These are phyloP conservation scores for Podochytrium sp. DNA, from an alignment of 192 early-diverging fungal genomes.

Conservation along the genomic window DNA sequence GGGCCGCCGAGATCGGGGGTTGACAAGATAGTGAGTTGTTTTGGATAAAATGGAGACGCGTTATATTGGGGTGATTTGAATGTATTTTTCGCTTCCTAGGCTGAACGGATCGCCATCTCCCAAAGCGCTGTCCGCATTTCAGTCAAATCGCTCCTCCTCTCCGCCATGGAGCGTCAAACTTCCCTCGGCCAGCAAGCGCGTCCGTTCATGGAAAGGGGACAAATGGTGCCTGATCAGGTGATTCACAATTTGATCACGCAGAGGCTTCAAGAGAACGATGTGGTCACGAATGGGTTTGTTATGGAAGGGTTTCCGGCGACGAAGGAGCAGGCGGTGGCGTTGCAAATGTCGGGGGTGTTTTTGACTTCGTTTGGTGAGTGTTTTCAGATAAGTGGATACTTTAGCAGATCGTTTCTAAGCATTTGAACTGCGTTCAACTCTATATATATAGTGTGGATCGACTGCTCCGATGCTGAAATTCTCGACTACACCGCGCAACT, in stretches of 20 bases:
- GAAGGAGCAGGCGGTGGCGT: slow-evolving; percentile 51
- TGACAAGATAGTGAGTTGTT: slow-evolving; percentile 13
- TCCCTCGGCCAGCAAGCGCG: slow-evolving; percentile 51
- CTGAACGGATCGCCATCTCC: slow-evolving; percentile 40
- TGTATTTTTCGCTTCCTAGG: slow-evolving; percentile 33
- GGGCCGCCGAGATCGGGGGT: slow-evolving; percentile 24
- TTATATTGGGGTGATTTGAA: no score
- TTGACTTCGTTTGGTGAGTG: slow-evolving; percentile 43
- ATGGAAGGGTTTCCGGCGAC: slow-evolving; percentile 59
- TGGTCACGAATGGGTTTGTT: slow-evolving; percentile 43
- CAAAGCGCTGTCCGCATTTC: slow-evolving; percentile 48
- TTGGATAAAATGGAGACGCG: background rate
- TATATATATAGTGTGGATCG: slow-evolving; percentile 16
- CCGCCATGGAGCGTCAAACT: slow-evolving; percentile 52
- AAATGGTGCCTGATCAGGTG: slow-evolving; percentile 58
- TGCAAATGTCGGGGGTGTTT: slow-evolving; percentile 45
- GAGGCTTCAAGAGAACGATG: slow-evolving; percentile 51
- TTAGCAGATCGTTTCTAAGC: background rate
- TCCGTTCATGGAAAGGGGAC: slow-evolving; percentile 52
- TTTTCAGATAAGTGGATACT: background rate
- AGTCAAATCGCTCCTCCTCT: slow-evolving; percentile 37
- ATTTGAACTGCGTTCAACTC: background rate
- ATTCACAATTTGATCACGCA: slow-evolving; percentile 50
- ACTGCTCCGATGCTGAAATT: slow-evolving; percentile 45
- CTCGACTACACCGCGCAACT: slow-evolving; percentile 27